Conservation (phyloP, 331 rosid genomes). For the Rosa hybrid region DNA sequence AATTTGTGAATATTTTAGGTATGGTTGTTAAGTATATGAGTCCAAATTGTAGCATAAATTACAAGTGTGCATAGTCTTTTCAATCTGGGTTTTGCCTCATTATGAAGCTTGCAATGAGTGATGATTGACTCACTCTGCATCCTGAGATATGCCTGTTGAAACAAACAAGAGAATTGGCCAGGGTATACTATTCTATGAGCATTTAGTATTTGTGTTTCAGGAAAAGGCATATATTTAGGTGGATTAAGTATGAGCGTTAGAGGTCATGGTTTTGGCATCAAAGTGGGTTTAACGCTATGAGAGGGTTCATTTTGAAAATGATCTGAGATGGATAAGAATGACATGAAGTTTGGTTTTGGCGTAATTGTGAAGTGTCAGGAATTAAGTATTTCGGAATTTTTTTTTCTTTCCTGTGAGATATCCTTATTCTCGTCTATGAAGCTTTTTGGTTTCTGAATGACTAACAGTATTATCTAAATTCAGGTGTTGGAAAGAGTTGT, state of each 20-base stretch:
- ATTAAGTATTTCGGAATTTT: background rate
- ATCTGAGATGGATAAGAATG: background rate
- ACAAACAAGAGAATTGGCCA: background rate
- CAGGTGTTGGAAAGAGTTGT: slow-evolving; percentile 94
- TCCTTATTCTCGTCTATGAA: background rate
- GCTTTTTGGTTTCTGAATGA: background rate
- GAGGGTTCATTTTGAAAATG: background rate
- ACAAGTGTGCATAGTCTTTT: no score
- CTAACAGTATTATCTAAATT: background rate
- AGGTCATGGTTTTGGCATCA: background rate
- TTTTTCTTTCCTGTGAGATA: background rate
- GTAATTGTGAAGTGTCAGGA: background rate
- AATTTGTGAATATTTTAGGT: no score
- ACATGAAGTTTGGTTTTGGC: background rate
- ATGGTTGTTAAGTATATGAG: no score
- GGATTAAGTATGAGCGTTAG: background rate
- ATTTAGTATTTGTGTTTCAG: background rate
- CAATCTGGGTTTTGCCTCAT: no score
- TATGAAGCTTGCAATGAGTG: no score
- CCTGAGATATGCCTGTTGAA: no score
- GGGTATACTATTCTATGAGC: background rate
- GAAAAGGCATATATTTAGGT: background rate
- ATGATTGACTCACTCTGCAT: no score
- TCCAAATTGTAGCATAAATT: no score
- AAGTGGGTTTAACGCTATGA: background rate